phyloP scores from a whole-genome alignment of 1,284 basidiomycete species.

The Ceratobasidium sp. region DNA sequence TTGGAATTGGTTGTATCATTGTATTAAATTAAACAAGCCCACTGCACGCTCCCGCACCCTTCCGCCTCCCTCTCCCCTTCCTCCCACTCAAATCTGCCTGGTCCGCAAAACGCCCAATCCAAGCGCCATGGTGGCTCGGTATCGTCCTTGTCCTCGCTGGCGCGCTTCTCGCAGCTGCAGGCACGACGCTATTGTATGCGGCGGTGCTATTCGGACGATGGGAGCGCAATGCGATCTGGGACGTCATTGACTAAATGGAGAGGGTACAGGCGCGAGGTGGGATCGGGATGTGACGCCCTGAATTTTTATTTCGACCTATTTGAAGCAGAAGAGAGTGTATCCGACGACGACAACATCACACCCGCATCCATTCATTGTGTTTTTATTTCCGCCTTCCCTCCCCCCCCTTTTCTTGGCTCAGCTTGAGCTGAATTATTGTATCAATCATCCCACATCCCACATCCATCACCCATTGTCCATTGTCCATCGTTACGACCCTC shows the following conservation, averaged over 20 bases:
- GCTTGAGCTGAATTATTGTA: conserved; percentile 11
- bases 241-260: conserved; percentile 40
- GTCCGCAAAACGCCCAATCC: conserved; percentile 34
- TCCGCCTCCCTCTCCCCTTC: conserved; percentile 35
- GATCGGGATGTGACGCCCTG: conserved; percentile 19
- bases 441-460: background rate
- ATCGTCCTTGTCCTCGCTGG: conserved; percentile 39
- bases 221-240: conserved; percentile 41
- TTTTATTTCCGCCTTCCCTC: conserved; percentile 7
- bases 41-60: conserved; percentile 8
- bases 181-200: conserved; percentile 28
- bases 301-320: background rate
- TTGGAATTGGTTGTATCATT: background rate
- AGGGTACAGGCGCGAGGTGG: conserved; percentile 24
- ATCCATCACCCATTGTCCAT: background rate
- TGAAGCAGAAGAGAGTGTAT: background rate
- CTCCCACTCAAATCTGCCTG: conserved; percentile 25
- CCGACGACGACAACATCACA: conserved; percentile 17
- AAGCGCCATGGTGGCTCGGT: conserved; percentile 40
- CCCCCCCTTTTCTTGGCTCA: background rate
- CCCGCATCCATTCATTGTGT: conserved; percentile 38
- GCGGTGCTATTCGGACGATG: conserved; percentile 38
- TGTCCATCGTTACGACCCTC: background rate
- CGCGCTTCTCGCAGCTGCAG: conserved; percentile 32
- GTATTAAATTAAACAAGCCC: conserved; percentile 14